Conservation (phyloP, 345 rosid genomes). For the Anastatica hierochuntica region DNA sequence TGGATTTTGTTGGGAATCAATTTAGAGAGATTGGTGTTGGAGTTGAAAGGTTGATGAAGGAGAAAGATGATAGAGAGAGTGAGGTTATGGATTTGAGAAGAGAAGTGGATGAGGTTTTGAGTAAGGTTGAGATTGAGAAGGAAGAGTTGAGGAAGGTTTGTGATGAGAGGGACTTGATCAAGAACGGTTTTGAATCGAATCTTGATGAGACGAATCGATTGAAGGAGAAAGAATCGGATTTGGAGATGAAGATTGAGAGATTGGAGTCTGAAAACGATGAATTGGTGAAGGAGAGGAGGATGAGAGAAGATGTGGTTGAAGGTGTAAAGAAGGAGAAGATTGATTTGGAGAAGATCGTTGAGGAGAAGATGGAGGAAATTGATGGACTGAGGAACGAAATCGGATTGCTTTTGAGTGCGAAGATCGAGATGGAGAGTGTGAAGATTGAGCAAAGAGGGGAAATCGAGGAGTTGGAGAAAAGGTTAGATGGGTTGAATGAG, state of each 20-base stretch:
- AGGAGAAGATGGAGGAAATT: constrained; percentile 20
- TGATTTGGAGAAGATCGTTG: constrained; percentile 27
- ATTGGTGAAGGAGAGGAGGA: constrained; percentile 29
- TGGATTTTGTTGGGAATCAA: constrained; percentile 30
- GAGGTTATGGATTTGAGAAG: constrained; percentile 30
- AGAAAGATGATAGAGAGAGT: constrained; percentile 31
- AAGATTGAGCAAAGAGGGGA: constrained; percentile 15
- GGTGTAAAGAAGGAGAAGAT: constrained; percentile 23
- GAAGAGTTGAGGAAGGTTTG: constrained; percentile 16
- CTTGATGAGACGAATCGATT: constrained; percentile 25
- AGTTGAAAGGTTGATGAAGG: constrained; percentile 22
- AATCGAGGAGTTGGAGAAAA: constrained; percentile 35
- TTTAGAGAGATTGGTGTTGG: constrained; percentile 32
- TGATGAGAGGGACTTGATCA: constrained; percentile 39
- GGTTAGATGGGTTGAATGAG: constrained; percentile 21
- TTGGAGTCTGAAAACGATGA: constrained; percentile 25
- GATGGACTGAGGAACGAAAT: constrained; percentile 28
- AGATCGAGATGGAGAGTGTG: constrained; percentile 33
- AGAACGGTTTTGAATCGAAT: constrained; percentile 23
- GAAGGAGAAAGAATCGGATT: constrained; percentile 23
- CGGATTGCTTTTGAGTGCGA: constrained; percentile 30
- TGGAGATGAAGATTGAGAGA: constrained; percentile 27
- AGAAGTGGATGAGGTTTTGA: constrained; percentile 23
- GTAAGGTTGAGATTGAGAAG: constrained; percentile 30
- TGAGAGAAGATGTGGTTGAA: constrained; percentile 17